Conservation (phyloP, 768 basidiomycete species). For the Cubamyces lactineus region DNA sequence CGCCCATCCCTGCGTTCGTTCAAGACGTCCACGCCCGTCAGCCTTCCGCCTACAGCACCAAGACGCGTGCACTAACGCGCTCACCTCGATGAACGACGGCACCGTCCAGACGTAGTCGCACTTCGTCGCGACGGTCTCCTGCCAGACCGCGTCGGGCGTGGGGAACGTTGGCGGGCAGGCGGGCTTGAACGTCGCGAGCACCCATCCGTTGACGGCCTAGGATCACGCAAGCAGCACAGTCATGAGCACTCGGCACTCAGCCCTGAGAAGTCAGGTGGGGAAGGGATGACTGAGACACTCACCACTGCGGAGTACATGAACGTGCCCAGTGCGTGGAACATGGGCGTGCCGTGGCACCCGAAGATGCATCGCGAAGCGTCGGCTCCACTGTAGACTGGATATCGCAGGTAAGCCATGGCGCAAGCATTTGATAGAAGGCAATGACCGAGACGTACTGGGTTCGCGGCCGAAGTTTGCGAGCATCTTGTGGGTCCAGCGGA, state of each 20-base stretch:
- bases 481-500: slow-evolving; percentile 26
- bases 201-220: slow-evolving; percentile 20
- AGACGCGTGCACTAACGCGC: slow-evolving; percentile 7
- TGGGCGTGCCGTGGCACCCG: slow-evolving; percentile 19
- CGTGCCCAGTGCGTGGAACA: slow-evolving; percentile 19
- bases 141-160: slow-evolving; percentile 28
- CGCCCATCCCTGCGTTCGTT: slow-evolving; percentile 23
- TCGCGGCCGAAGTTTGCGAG: slow-evolving; percentile 3
- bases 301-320: slow-evolving; percentile 3
- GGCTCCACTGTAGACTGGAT: neutral
- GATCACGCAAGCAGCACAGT: neutral
- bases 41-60: neutral
- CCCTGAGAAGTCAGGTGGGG: neutral
- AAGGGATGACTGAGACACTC: neutral
- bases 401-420: neutral
- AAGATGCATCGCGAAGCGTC: slow-evolving; percentile 2
- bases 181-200: slow-evolving; percentile 29
- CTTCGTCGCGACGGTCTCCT: slow-evolving; percentile 14
- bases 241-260: neutral
- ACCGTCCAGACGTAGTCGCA: slow-evolving; percentile 24
- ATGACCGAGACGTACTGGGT: slow-evolving; percentile 21
- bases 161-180: slow-evolving; percentile 25
- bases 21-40: neutral
- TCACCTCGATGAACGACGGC: slow-evolving; percentile 36
- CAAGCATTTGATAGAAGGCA: too few species aligned